These are phyloP conservation scores for Emericellopsis terricola DNA, from an alignment of 495 filamentous ascomycete species.

Conservation along the genomic window DNA sequence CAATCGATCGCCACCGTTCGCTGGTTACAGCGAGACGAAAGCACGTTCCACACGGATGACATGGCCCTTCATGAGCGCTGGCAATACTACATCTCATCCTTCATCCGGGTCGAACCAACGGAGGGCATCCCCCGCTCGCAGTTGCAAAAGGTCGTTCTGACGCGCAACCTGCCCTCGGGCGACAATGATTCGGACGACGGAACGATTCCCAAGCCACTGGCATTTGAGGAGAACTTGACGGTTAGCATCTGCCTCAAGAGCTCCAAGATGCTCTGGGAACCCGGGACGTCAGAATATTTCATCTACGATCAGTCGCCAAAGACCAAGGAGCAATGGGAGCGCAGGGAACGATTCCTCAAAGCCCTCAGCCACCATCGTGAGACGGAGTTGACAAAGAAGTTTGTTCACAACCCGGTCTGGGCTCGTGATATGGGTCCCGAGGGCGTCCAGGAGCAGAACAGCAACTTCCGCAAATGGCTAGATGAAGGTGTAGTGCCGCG, in stretches of 20 bases:
- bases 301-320: slow-evolving; percentile 20
- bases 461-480: slow-evolving; percentile 37
- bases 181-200: slow-evolving; percentile 24
- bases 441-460: slow-evolving; percentile 50
- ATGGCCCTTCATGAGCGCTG: slow-evolving; percentile 44
- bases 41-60: slow-evolving; percentile 53
- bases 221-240: slow-evolving; percentile 54
- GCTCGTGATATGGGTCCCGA: slow-evolving; percentile 54
- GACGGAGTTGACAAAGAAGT: slow-evolving; percentile 49
- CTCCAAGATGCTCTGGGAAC: slow-evolving; percentile 64
- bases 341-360: slow-evolving; percentile 27
- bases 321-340: slow-evolving; percentile 11
- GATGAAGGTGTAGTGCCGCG: slow-evolving; percentile 14
- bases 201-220: slow-evolving; percentile 33
- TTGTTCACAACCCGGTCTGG: slow-evolving; percentile 59
- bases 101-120: slow-evolving; percentile 70
- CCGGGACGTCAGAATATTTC: slow-evolving; percentile 38
- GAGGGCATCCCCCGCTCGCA: slow-evolving; percentile 56
- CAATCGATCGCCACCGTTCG: slow-evolving; percentile 43
- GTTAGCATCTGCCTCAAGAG: slow-evolving; percentile 67
- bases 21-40: slow-evolving; percentile 63
- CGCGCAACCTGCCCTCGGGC: slow-evolving; percentile 51
- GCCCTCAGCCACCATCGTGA: slow-evolving; percentile 36
- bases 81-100: slow-evolving; percentile 90
- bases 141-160: slow-evolving; percentile 48